Base-by-base conservation (phyloP, 2,329 filamentous ascomycete genomes). In the Drechslerella stenobrocha region DNA sequence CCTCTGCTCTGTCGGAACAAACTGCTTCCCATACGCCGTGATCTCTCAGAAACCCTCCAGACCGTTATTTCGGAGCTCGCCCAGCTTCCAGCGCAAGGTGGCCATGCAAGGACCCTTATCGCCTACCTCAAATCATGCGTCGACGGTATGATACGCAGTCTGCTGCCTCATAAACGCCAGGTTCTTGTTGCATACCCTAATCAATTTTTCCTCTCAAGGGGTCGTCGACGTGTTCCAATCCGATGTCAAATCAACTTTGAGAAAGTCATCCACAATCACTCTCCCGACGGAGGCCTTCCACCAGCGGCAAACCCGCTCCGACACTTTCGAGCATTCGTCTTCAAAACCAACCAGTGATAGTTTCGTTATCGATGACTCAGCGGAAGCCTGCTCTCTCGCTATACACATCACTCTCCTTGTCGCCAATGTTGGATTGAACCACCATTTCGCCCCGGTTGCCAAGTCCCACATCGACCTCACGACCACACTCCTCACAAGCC, bases 201-300 rank as follows among this genome's bases (percentile, higher is more conserved):
- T 32, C 6, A 37, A 37, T 20, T 5, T 42, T n/a, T 18, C 8
- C 15, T 18, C n/a, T n/a, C n/a, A n/a, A 67, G 63, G 63, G 6
- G 37, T 67, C 28, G 55, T 60, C 18, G 50, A 60, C 24, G 47
- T 7, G 11, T 67, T 60, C 35, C 60, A 30, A 26, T 55, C 50
- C 5, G 63, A 67, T 26, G 51, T 67, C 55, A 67, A 67, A 46
- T 44, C 53, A 11, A 67, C 63, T 2, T 24, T 67, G 24, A 60
- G 51, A 44, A 67, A 42, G n/a, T 45, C 63, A 13, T 67, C 60
- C 44, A 37, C 15, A 3, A 51, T 67, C 13, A 52, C 30, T 3
- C 44, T 67, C 24, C 63, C 63, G 6, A 30, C 45, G 3, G 7
- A 20, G 3, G 40, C 15, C 5, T 60, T 60, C 32, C 28, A 45